A percentile compares a stretch with the other conserved stretches of the same genome.
These are phyloP conservation scores for Penicillium capsulatum DNA, from an alignment of 2,329 filamentous ascomycete genomes.

Conservation along the genomic window DNA sequence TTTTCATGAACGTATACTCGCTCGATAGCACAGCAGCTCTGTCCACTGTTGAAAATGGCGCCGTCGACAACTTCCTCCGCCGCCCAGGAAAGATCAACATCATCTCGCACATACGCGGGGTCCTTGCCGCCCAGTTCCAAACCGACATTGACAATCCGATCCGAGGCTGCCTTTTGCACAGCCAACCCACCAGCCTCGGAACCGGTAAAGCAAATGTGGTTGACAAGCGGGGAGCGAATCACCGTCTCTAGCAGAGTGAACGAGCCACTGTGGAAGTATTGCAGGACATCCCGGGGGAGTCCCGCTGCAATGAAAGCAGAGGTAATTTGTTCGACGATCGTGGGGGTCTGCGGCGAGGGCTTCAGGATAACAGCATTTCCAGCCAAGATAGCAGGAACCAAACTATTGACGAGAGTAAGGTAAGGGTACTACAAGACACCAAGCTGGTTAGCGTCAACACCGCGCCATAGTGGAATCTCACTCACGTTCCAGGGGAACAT, in stretches of 20 bases:
- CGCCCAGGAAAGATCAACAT: slow-evolving; percentile 86
- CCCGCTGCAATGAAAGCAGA: slow-evolving; percentile 75
- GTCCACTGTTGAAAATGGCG: slow-evolving; percentile 96
- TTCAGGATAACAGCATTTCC: slow-evolving; percentile 92
- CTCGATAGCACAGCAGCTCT: slow-evolving; percentile 93
- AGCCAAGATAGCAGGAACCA: slow-evolving; percentile 84
- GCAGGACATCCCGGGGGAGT: slow-evolving; percentile 75
- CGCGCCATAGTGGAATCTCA: slow-evolving; percentile 12
- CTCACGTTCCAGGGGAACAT: slow-evolving; percentile 96
- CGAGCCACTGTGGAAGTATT: slow-evolving; percentile 87
- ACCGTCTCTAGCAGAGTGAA: slow-evolving; percentile 71
- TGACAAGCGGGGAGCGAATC: slow-evolving; percentile 70
- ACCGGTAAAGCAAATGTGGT: slow-evolving; percentile 87
- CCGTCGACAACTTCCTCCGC: slow-evolving; percentile 94
- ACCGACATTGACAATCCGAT: slow-evolving; percentile 78
- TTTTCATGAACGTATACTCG: slow-evolving; percentile 83
- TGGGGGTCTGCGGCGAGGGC: slow-evolving; percentile 91
- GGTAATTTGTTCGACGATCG: slow-evolving; percentile 77
- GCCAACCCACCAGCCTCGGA: slow-evolving; percentile 83
- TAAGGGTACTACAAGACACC: slow-evolving; percentile 77
- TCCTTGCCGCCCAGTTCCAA: slow-evolving; percentile 53
- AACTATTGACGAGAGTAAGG: slow-evolving; percentile 84
- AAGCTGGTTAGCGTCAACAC: not conserved
- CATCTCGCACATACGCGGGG: slow-evolving; percentile 78
- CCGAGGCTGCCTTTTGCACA: slow-evolving; percentile 77